A percentile compares a stretch with the other conserved stretches of the same genome.
phyloP scores from a whole-genome alignment of 176 grass and related monocot genomes.

The sorghum (Sorghum bicolor) region Sorghum_bicolor_NCBIv3 NC_012873.2:59020501-59021000 shows the following conservation, averaged over 20 bases:
- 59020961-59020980: not conserved
- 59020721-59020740: not conserved
- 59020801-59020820: constrained; percentile 46
- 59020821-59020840: constrained; percentile 77
- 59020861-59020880: constrained; percentile 87
- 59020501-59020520: constrained; percentile 29
- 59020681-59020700: not conserved
- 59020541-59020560: not conserved
- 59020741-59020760: not conserved
- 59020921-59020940: not conserved
- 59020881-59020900: constrained; percentile 95
- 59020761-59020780: constrained; percentile 24
- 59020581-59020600: not conserved
- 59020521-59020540: not conserved
- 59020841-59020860: constrained; percentile 88
- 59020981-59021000: not conserved
- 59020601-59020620: constrained; percentile 25
- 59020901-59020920: constrained; percentile 97
- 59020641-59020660: not conserved
- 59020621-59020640: not conserved
- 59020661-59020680: constrained; percentile 13
- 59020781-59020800: constrained; percentile 51
- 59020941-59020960: not conserved
- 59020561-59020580: constrained; percentile 58
- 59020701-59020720: constrained; percentile 23